Percentiles rank a stretch among this genome's conserved stretches.
phyloP scores from a whole-genome alignment of 805 yeast genomes.

The Hanseniaspora hatyaiensis region DNA sequence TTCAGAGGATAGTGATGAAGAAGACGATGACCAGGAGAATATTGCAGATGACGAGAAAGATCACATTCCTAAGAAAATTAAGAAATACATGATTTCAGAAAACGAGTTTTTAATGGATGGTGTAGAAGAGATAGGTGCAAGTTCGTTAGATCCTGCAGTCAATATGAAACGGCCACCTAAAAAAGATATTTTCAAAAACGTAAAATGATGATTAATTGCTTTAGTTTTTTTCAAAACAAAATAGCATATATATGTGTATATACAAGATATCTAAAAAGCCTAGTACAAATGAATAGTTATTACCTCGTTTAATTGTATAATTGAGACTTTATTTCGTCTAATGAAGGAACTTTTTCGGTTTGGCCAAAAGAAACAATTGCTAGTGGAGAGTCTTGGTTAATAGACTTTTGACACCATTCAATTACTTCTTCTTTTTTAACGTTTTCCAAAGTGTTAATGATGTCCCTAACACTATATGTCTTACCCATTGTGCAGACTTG shows the following conservation, averaged over 20 bases:
- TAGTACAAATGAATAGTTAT: not conserved
- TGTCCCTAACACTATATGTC: slow-evolving; percentile 38
- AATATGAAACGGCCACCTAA: slow-evolving; percentile 12
- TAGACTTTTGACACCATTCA: slow-evolving; percentile 75
- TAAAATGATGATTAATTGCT: too few relatives aligned
- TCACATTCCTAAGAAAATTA: slow-evolving; percentile 1
- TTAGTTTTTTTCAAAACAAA: too few relatives aligned
- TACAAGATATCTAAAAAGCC: slow-evolving; percentile 6
- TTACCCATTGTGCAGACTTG: slow-evolving; percentile 89
- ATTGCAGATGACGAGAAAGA: slow-evolving; percentile 32
- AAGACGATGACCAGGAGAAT: slow-evolving; percentile 35
- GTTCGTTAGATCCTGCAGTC: slow-evolving; percentile 14
- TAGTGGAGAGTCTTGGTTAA: slow-evolving; percentile 57
- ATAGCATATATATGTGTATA: not conserved
- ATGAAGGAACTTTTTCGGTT: slow-evolving; percentile 57
- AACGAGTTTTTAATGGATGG: slow-evolving; percentile 15
- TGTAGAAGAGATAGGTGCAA: slow-evolving; percentile 13
- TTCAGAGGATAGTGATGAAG: slow-evolving; percentile 28
- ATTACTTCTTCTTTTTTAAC: slow-evolving; percentile 71
- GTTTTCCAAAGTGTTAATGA: slow-evolving; percentile 52
- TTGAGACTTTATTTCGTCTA: slow-evolving; percentile 41
- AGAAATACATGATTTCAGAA: slow-evolving; percentile 11
- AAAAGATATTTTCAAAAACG: slow-evolving; percentile 4
- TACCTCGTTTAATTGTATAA: not conserved
- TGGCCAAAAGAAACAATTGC: slow-evolving; percentile 90